phyloP scores from a whole-genome alignment of 2,329 filamentous ascomycete species.

The Colletotrichum gloeosporioides region DNA sequence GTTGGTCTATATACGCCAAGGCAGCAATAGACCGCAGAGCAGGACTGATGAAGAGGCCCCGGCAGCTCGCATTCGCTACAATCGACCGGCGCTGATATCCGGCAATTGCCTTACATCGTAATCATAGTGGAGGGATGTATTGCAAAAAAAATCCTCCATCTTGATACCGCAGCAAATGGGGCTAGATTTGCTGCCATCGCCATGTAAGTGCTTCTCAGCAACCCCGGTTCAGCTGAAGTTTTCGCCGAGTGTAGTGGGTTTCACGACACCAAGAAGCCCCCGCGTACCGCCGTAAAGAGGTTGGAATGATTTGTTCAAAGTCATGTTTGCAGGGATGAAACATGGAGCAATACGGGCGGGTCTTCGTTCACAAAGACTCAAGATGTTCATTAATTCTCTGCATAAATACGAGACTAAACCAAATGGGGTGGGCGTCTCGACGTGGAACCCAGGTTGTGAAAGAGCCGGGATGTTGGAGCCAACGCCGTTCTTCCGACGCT shows the following conservation, averaged over 20 bases:
- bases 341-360: not conserved
- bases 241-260: not conserved
- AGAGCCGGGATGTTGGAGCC: not conserved
- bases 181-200: not conserved
- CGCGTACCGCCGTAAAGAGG: not conserved
- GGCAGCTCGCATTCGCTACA: not conserved
- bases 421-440: slow-evolving; percentile 7
- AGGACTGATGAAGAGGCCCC: not conserved
- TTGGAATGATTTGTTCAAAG: not conserved
- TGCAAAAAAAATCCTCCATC: not conserved
- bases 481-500: not conserved
- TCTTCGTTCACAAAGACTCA: not conserved
- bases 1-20: not conserved
- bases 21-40: not conserved
- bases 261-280: not conserved
- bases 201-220: not conserved
- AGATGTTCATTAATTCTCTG: not conserved
- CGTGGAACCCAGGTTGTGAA: not conserved
- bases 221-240: not conserved
- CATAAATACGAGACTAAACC: not conserved
- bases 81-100: not conserved
- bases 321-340: not conserved
- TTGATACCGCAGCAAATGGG: not conserved
- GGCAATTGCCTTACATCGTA: not conserved
- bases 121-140: not conserved